These are phyloP conservation scores for Penicillium fimorum DNA, from an alignment of 495 filamentous ascomycete species.

Conservation along the genomic window DNA sequence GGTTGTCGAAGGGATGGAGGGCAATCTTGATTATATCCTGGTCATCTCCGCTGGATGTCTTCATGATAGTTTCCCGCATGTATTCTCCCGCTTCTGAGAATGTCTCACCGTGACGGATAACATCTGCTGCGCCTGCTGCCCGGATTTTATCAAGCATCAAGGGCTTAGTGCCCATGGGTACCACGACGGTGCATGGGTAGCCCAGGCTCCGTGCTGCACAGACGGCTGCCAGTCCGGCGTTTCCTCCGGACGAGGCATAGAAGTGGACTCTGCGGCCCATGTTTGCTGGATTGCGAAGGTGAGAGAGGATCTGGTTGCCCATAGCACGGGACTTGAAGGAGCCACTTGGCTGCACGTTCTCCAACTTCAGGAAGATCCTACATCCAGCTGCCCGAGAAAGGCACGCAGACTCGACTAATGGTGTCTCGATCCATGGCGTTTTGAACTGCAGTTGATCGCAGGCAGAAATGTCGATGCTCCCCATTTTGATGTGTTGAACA, in stretches of 20 bases:
- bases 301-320: constrained; percentile 70
- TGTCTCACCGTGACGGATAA: constrained; percentile 67
- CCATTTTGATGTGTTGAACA: constrained; percentile 27
- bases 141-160: constrained; percentile 74
- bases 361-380: constrained; percentile 87
- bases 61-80: constrained; percentile 62
- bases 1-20: constrained; percentile 77
- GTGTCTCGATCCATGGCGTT: constrained; percentile 69
- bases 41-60: constrained; percentile 31
- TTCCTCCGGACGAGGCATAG: constrained; percentile 85
- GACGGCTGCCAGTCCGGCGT: constrained; percentile 88
- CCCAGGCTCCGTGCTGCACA: constrained; percentile 68
- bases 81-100: constrained; percentile 78
- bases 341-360: constrained; percentile 87
- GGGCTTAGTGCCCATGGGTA: constrained; percentile 64
- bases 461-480: constrained; percentile 34
- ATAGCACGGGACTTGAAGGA: constrained; percentile 95
- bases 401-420: constrained; percentile 63
- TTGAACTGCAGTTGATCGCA: constrained; percentile 37
- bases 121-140: constrained; percentile 63
- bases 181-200: constrained; percentile 77
- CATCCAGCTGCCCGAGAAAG: constrained; percentile 73
- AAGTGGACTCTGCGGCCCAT: constrained; percentile 60
- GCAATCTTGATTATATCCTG: constrained; percentile 74
- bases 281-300: constrained; percentile 47